These are phyloP conservation scores for Aspergillus bombycis DNA, from an alignment of 2,329 filamentous ascomycete species.

Conservation along the genomic window DNA sequence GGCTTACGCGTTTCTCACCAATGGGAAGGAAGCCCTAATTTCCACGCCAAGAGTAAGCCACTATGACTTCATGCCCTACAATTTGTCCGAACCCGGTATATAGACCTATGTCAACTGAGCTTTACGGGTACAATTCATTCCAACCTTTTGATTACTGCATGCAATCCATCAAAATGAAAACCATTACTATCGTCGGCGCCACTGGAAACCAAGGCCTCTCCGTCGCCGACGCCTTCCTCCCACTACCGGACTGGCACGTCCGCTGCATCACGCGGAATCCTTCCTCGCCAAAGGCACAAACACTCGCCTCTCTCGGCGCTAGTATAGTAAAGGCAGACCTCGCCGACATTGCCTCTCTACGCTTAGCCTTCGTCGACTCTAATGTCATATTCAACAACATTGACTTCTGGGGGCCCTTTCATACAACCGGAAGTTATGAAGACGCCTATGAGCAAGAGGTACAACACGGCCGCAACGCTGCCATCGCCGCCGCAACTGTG, in stretches of 20 bases:
- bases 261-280: conserved; percentile 38
- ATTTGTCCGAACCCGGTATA: background rate
- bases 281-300: conserved; percentile 24
- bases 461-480: conserved; percentile 59
- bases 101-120: background rate
- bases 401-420: conserved; percentile 59
- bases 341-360: conserved; percentile 30
- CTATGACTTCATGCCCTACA: background rate
- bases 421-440: conserved; percentile 27
- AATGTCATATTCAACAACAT: conserved; percentile 60
- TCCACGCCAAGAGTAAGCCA: conserved; percentile 5
- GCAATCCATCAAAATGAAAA: conserved; percentile 22
- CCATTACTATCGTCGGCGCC: conserved; percentile 40
- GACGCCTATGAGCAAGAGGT: conserved; percentile 54
- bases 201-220: conserved; percentile 39
- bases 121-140: background rate
- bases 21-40: conserved; percentile 12
- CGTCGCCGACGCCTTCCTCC: conserved; percentile 32
- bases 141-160: background rate
- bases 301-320: conserved; percentile 28
- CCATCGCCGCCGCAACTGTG: conserved; percentile 53
- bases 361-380: conserved; percentile 43
- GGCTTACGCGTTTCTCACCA: conserved; percentile 21
- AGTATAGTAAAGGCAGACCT: conserved; percentile 35
- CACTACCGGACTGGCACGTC: conserved; percentile 30